phyloP scores from a whole-genome alignment of 441 rosid species.

The Viola pubescens region DNA sequence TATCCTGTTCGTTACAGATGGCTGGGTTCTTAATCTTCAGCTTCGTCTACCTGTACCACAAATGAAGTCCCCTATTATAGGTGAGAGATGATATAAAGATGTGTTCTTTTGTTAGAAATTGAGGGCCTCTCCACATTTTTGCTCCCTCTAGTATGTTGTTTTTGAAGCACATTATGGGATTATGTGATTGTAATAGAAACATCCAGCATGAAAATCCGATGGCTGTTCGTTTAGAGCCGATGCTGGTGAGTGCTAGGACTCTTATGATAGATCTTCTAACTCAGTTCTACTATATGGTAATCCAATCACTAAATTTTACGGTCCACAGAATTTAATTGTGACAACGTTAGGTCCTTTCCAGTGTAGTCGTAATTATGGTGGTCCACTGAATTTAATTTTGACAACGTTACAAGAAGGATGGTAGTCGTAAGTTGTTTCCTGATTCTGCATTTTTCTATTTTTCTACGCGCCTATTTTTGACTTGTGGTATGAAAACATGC shows the following conservation, averaged over 20 bases:
- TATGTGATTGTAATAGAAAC: background rate
- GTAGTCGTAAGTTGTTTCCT: no score
- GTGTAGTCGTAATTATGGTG: no score
- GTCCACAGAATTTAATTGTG: background rate
- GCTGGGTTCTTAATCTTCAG: conserved; percentile 71
- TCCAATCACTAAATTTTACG: background rate
- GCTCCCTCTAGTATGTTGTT: conserved; percentile 2
- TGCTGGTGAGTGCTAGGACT: conserved; percentile 3
- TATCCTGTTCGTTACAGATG: conserved; percentile 41
- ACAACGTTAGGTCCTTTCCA: background rate
- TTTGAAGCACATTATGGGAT: background rate
- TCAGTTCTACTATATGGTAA: background rate
- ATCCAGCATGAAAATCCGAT: background rate
- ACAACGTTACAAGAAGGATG: no score
- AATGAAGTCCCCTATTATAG: conserved; percentile 19
- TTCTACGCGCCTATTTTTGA: no score
- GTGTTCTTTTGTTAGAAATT: background rate
- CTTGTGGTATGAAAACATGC: no score
- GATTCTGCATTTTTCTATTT: no score
- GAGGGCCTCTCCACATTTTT: background rate
- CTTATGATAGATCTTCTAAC: background rate
- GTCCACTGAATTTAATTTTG: no score
- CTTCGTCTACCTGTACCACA: conserved; percentile 56
- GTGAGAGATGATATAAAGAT: conserved; percentile 5
- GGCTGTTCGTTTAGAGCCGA: background rate